Evolutionary conservation across 352 stramenopile genomes (phyloP).

Genomic region (Blastocystis sp.): DNA sequence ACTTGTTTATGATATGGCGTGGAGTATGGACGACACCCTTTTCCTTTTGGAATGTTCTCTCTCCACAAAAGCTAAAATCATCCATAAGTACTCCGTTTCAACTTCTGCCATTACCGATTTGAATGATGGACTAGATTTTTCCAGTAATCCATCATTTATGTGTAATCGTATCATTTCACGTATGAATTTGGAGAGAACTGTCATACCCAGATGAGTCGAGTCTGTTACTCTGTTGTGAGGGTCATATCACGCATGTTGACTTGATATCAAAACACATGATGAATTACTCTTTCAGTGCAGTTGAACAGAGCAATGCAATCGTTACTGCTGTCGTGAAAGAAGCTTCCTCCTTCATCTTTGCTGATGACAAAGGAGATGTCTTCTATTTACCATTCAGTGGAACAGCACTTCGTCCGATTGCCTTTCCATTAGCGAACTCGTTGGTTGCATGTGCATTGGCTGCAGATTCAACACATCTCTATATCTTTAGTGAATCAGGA

Average conservation of each 20-base stretch:
- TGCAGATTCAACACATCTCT: background rate
- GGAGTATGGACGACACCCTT: background rate
- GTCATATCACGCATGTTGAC: background rate
- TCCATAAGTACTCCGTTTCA: background rate
- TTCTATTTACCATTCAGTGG: background rate
- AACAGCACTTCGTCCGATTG: background rate
- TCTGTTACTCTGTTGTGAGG: background rate
- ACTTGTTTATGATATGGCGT: background rate
- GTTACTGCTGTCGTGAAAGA: background rate
- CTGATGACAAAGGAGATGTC: background rate
- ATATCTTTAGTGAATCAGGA: slow-evolving; percentile 32
- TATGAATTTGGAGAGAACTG: background rate
- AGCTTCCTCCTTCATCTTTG: background rate
- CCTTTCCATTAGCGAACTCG: background rate
- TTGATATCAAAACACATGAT: background rate
- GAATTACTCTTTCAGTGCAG: background rate
- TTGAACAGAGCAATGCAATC: background rate
- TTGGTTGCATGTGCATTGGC: background rate
- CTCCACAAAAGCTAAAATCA: background rate
- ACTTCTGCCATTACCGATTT: background rate
- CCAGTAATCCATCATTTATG: background rate
- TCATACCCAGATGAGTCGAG: background rate
- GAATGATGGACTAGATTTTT: background rate
- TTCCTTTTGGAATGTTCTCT: background rate
- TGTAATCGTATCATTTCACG: background rate